phyloP scores from a whole-genome alignment of 2,329 filamentous ascomycete species.

The Hypoxylon sp. region DNA sequence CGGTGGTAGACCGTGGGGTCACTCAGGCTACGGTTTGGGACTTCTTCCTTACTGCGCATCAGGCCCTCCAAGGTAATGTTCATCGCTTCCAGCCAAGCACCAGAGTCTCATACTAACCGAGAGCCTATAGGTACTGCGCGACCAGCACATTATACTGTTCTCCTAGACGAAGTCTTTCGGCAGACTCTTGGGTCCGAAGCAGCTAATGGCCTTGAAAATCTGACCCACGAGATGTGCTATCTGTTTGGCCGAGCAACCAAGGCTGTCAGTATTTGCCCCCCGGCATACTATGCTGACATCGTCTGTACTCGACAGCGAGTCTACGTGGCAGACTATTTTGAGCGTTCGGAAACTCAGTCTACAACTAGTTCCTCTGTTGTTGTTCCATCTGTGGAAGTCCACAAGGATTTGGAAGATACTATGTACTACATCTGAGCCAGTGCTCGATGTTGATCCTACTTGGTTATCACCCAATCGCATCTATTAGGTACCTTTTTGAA shows the following conservation, averaged over 20 bases:
- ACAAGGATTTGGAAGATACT: constrained; percentile 60
- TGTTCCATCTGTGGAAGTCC: constrained; percentile 55
- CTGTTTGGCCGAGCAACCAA: constrained; percentile 89
- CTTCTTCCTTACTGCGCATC: constrained; percentile 87
- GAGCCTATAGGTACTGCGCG: constrained; percentile 72
- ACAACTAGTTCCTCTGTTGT: constrained; percentile 14
- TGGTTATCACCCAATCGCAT: background rate
- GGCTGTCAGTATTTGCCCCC: constrained; percentile 87
- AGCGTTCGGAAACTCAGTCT: constrained; percentile 57
- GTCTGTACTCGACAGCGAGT: constrained; percentile 82
- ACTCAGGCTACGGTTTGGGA: constrained; percentile 84
- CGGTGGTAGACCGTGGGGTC: constrained; percentile 87
- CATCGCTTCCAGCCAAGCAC: background rate
- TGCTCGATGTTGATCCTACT: background rate
- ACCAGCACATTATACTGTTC: constrained; percentile 87
- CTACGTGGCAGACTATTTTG: constrained; percentile 77
- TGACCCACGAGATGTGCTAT: constrained; percentile 87
- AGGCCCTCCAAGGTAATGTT: constrained; percentile 77
- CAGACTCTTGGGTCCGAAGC: constrained; percentile 56
- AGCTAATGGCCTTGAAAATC: constrained; percentile 77
- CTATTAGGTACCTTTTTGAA: background rate
- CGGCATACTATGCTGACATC: constrained; percentile 91
- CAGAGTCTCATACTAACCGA: constrained; percentile 17
- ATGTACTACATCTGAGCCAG: constrained; percentile 70
- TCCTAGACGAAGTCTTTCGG: constrained; percentile 78